Evolutionary conservation across 2,329 filamentous ascomycete genomes (phyloP).

Genomic region (Tolypocladium ophioglossoides): DNA sequence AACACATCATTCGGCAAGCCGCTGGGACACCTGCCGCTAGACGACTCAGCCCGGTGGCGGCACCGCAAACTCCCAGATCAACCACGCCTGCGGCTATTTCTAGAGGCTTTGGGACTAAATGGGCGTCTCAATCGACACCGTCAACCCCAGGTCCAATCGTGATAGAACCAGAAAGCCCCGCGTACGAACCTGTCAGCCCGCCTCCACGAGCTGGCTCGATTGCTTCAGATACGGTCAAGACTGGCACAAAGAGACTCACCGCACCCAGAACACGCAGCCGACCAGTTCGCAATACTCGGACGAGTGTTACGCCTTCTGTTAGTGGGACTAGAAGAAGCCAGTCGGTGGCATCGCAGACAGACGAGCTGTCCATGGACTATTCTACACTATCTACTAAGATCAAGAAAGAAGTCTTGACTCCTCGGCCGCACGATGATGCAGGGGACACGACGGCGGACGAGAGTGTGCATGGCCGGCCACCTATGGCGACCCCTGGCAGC

Average conservation of each 20-base stretch:
- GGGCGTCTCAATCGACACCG: slow-evolving; percentile 45
- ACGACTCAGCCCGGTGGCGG: slow-evolving; percentile 17
- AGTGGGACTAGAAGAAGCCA: slow-evolving; percentile 29
- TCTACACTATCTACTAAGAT: slow-evolving; percentile 31
- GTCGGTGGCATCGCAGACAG: slow-evolving; percentile 34
- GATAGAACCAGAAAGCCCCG: slow-evolving; percentile 37
- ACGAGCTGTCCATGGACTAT: slow-evolving; percentile 36
- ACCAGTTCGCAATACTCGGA: slow-evolving; percentile 22
- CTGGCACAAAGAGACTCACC: slow-evolving; percentile 19
- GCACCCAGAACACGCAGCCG: slow-evolving; percentile 23
- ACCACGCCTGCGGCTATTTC: slow-evolving; percentile 17
- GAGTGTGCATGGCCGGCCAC: slow-evolving; percentile 29
- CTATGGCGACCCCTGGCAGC: slow-evolving; percentile 24
- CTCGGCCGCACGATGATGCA: slow-evolving; percentile 40
- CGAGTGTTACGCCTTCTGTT: slow-evolving; percentile 24
- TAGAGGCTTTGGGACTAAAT: slow-evolving; percentile 42
- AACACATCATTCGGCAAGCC: slow-evolving; percentile 29
- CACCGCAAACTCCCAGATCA: slow-evolving; percentile 24
- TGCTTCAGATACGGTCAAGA: slow-evolving; percentile 20
- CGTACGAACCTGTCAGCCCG: slow-evolving; percentile 49
- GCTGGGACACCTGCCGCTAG: slow-evolving; percentile 20
- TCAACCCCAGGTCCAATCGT: slow-evolving; percentile 39
- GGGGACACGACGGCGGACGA: slow-evolving; percentile 48
- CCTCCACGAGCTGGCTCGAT: slow-evolving; percentile 28
- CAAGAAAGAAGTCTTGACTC: slow-evolving; percentile 50